Evolutionary conservation across 1,284 basidiomycete species (phyloP), one percentile per base, ranked within the genome.

Genomic region (Pascua guehoae): DNA sequence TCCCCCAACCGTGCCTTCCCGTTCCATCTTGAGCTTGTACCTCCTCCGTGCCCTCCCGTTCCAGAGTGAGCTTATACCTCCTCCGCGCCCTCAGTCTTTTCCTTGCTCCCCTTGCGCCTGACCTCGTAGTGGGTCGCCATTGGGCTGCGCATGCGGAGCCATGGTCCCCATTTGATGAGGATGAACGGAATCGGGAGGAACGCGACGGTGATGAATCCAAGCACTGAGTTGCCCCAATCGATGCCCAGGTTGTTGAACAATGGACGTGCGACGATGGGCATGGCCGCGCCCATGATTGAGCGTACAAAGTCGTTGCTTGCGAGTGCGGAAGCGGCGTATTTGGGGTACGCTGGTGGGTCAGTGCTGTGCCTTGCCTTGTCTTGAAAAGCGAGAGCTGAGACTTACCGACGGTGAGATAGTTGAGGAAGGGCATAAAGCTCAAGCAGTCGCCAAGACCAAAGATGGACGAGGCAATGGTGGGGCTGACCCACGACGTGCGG

Each of bases 371-470:
- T 32, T n/a, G n/a, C n/a, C n/a, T n/a, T n/a, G n/a, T n/a, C 24
- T 32, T 7, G 7, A 32, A 32, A 32, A 32, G n/a, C n/a, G 4
- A 32, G 24, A 32, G 4, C 7, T 32, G 24, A 32, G 24, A 32
- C 24, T 32, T 32, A 32, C 24, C 75, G 63, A 87, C 85, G 38
- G 87, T 82, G 55, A 87, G 78, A 60, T 88, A 86, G 48, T 70
- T 71, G 41, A 75, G 66, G n/a, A 71, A 72, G 11, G 67, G 58
- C 66, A 69, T 61, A 41, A 58, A 57, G 41, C 43, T 54, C 53
- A 52, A 60, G 58, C 56, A 61, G 51, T 62, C 57, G 5, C 54
- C 57, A 18, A 71, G 66, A 18, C 77, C 75, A 41, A 78, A 69
- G 43, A 77, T 66, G 10, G 57, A 61, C 14, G 70, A 57, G 0